Conservation (phyloP, 2,329 filamentous ascomycete species). For the Aspergillus fijiensis region DNA sequence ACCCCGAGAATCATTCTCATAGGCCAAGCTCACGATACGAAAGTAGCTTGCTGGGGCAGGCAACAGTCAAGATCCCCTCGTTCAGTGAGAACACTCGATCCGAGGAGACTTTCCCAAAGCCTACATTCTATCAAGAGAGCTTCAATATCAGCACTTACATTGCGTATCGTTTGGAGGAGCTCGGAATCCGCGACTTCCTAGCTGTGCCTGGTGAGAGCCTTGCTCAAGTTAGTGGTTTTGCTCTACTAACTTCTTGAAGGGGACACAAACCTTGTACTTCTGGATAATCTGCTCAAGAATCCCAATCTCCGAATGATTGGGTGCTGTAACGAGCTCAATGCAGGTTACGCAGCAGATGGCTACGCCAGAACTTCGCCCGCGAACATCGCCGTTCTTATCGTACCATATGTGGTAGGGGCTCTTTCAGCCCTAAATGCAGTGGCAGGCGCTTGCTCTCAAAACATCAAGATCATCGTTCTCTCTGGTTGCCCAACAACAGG, state of each 20-base stretch:
- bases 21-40: neutral
- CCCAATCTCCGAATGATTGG: conserved; percentile 9
- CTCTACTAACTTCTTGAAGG: neutral
- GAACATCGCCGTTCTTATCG: conserved; percentile 8
- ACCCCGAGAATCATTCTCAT: neutral
- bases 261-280: conserved; percentile 7
- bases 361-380: conserved; percentile 12
- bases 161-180: conserved; percentile 11
- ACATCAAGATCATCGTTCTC: conserved; percentile 11
- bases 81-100: neutral
- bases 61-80: neutral
- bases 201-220: conserved; percentile 12
- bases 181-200: conserved; percentile 12
- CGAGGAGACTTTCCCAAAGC: neutral
- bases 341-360: conserved; percentile 18
- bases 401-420: conserved; percentile 16
- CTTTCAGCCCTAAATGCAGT: conserved; percentile 15
- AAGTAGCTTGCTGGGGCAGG: neutral
- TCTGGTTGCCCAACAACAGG: conserved; percentile 9
- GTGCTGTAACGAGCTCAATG: conserved; percentile 19
- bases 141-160: conserved; percentile 11
- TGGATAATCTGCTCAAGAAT: conserved; percentile 7
- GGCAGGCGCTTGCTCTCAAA: conserved; percentile 13
- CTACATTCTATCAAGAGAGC: neutral
- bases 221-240: neutral